phyloP scores from a whole-genome alignment of 2,329 filamentous ascomycete species.

The Talaromyces funiculosus region DNA sequence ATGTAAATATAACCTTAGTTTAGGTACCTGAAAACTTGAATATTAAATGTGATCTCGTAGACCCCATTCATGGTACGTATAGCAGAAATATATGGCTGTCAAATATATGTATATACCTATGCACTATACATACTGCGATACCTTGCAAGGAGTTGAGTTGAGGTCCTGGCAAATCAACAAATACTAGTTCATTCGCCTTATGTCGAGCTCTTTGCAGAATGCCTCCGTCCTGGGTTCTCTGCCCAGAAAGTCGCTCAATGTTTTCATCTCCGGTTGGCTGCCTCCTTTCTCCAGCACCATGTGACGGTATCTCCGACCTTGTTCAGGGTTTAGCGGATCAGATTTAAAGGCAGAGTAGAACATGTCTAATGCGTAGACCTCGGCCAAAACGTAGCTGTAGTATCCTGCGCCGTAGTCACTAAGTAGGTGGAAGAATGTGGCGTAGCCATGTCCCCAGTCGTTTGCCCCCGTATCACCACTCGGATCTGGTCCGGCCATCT shows the following conservation, averaged over 20 bases:
- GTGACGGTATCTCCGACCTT: conserved; percentile 41
- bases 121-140: background rate
- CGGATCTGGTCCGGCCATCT: background rate
- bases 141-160: background rate
- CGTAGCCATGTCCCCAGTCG: conserved; percentile 16
- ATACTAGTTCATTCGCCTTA: background rate
- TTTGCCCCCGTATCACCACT: background rate
- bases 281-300: conserved; percentile 45
- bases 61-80: too few species aligned
- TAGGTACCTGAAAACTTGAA: too few species aligned
- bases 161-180: background rate
- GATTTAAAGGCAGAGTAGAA: conserved; percentile 41
- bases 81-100: too few species aligned
- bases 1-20: too few species aligned
- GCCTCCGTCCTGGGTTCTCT: background rate
- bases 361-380: conserved; percentile 44
- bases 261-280: conserved; percentile 27
- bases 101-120: background rate
- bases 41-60: too few species aligned
- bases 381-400: conserved; percentile 37
- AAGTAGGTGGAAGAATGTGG: conserved; percentile 32
- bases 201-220: background rate
- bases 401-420: conserved; percentile 41
- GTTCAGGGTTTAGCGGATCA: conserved; percentile 39
- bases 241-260: background rate